Evolutionary conservation across 2,329 filamentous ascomycete genomes (phyloP).

Genomic region (Biscogniauxia mediterranea): DNA sequence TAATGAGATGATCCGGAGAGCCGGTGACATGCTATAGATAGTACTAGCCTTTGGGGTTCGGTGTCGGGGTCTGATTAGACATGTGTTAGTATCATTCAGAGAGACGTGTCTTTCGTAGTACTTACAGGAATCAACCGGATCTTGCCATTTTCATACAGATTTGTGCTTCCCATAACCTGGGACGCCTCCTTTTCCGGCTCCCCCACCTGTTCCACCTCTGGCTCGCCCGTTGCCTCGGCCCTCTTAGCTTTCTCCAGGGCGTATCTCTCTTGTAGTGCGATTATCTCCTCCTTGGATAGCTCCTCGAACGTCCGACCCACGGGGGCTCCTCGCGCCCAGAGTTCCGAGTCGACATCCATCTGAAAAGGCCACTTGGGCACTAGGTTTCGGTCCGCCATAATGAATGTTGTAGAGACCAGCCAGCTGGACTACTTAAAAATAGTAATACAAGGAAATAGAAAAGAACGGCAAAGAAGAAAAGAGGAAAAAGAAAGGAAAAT

Average conservation of each 20-base stretch:
- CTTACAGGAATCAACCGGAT: constrained; percentile 22
- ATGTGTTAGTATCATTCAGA: not conserved
- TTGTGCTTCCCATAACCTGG: constrained; percentile 22
- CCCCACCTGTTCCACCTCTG: not conserved
- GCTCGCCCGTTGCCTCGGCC: not conserved
- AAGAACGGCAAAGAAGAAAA: not conserved
- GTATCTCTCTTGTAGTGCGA: not conserved
- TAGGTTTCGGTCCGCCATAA: not conserved
- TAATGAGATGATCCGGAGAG: not conserved
- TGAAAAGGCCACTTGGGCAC: not conserved
- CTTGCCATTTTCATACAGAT: constrained; percentile 19
- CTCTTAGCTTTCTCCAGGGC: not conserved
- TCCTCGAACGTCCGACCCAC: not conserved
- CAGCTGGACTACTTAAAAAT: not conserved
- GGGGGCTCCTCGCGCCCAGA: not conserved
- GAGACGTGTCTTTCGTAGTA: constrained; percentile 13
- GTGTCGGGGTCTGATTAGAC: constrained; percentile 20
- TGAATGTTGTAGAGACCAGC: not conserved
- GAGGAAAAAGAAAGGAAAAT: not conserved
- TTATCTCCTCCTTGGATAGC: not conserved
- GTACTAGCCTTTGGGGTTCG: constrained; percentile 30
- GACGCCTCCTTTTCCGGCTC: not conserved
- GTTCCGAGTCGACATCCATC: not conserved
- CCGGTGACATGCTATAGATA: constrained; percentile 2
- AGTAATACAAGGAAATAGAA: not conserved